Conservation (phyloP, 2,329 filamentous ascomycete genomes). For the Scytalidium lignicola region DNA sequence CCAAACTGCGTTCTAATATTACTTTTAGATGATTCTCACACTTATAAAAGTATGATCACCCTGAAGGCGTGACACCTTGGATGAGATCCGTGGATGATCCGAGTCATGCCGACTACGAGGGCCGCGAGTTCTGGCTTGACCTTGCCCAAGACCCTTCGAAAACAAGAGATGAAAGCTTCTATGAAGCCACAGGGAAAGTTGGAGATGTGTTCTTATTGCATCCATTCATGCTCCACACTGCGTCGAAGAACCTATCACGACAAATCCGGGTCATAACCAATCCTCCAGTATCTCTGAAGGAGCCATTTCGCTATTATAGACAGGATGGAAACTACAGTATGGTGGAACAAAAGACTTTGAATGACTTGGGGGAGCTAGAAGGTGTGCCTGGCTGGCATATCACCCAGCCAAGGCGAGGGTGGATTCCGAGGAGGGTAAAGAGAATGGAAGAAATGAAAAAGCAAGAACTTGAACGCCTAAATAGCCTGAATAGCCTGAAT, state of each 20-base stretch:
- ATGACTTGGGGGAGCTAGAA: slow-evolving; percentile 37
- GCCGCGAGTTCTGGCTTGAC: slow-evolving; percentile 33
- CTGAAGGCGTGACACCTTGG: slow-evolving; percentile 59
- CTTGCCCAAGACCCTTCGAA: slow-evolving; percentile 11
- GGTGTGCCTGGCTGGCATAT: slow-evolving; percentile 44
- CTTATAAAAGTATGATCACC: slow-evolving; percentile 42
- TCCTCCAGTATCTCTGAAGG: slow-evolving; percentile 43
- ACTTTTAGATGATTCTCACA: slow-evolving; percentile 1
- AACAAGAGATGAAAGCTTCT: slow-evolving; percentile 33
- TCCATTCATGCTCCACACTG: slow-evolving; percentile 50
- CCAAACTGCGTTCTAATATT: background rate
- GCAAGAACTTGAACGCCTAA: slow-evolving; percentile 36
- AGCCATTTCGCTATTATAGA: slow-evolving; percentile 46
- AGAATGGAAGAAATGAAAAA: slow-evolving; percentile 38
- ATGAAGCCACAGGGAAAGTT: slow-evolving; percentile 45
- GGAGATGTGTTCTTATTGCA: slow-evolving; percentile 51
- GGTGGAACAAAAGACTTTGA: slow-evolving; percentile 48
- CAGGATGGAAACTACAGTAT: slow-evolving; percentile 41
- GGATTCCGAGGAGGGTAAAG: slow-evolving; percentile 40
- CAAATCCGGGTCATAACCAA: slow-evolving; percentile 49
- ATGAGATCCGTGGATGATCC: slow-evolving; percentile 54
- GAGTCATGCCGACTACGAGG: slow-evolving; percentile 37
- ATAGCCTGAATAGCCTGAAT: slow-evolving; percentile 22
- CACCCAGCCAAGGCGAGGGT: slow-evolving; percentile 33
- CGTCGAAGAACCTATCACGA: slow-evolving; percentile 42